Evolutionary conservation across 345 rosid genomes (phyloP), one percentile per base, ranked within the genome.

Genomic region (Linum usitatissimum): DNA sequence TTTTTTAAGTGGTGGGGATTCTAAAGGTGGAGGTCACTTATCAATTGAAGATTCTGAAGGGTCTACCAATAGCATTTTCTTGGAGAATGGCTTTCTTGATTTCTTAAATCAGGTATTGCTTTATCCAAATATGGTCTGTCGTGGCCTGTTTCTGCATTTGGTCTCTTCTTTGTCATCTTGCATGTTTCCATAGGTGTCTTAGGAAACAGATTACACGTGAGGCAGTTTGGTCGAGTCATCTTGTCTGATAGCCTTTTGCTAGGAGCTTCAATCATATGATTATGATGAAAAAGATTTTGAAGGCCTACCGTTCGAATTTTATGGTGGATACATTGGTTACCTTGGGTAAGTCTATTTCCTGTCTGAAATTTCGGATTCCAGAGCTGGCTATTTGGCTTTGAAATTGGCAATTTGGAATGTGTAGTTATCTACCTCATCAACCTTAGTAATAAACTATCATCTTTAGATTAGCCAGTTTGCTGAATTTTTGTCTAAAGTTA

Each of bases 321-420:
- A 72, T 30, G 99, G 97, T 76, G 99, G 99, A 78, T 93, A 74
- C 78, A 71, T 93, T 31, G 99, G 99, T 72, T 90, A 86, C 70
- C 72, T 93, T 28, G 99, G 99, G 96, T 90, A 84, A 49, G 88
- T 75, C 68, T 21, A 18, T 58, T 14, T 36, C 12, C 19, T 9
- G 19, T 13, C 64, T 67, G 42, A 58, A 34, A 66, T 70, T 54
- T 45, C 64, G 17, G 6, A 23, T 8, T 18, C 39, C 39, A 48
- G 57, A 57, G 38, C 17, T 48, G 15, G 15, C 30, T 60, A n/a
- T 10, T 17, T 28, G 48, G 15, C 55, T 53, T 48, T 63, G 9
- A 20, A 40, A 40, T 38, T 6, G 18, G 13, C 34, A 17, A 2
- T 30, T 48, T 49, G 14, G 30, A 61, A 20, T 42, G 34, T 56